Base-by-base conservation (phyloP, 2,329 filamentous ascomycete species). In the Scolecobasidium constrictum region DNA sequence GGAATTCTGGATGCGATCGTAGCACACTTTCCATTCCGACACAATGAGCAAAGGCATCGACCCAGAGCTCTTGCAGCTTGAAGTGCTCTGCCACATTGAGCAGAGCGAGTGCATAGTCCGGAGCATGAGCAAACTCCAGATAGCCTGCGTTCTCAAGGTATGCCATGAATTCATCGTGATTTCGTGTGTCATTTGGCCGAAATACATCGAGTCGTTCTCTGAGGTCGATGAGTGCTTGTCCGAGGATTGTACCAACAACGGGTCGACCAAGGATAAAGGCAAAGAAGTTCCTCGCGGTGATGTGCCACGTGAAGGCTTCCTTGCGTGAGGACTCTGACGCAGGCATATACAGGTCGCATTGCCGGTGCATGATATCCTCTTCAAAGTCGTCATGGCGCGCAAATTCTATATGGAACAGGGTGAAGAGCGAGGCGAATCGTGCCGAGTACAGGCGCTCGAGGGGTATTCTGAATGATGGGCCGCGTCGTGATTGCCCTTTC, bases 21-120 rank as follows among this genome's bases (percentile, higher is more conserved):
- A 88, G 48, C 19, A 66, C 65, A 16, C 82, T 75, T 46, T 73
- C 74, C 83, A 90, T 87, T 35, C 84, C 85, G 26, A 82, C 80
- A 54, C 83, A 86, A 53, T 92, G 85, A 12, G 75, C 71, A 59
- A 88, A 86, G 0, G 84, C 78, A 52, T 84, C 73, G 9, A 78
- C 71, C 67, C 85, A 90, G 11, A 85, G 60, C n/a, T 77, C 70
- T 42, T 66, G 67, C 19, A 82, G 59, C 40, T 74, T 71, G 49
- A 78, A 80, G 17, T 69, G 64, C 53, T 90, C 84, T 2, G 82
- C 78, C 35, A 86, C 70, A 40, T 73, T 73, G 11, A 90, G 62
- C 35, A 80, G 65, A 0, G 78, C 83, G 28, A 87, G 56, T 0
- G 83, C 78, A 53, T 87, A 77, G 40, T 78, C 71, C 0, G 81